Conservation (phyloP, 257 asterid genomes). For the Solanum lignicaule region DNA sequence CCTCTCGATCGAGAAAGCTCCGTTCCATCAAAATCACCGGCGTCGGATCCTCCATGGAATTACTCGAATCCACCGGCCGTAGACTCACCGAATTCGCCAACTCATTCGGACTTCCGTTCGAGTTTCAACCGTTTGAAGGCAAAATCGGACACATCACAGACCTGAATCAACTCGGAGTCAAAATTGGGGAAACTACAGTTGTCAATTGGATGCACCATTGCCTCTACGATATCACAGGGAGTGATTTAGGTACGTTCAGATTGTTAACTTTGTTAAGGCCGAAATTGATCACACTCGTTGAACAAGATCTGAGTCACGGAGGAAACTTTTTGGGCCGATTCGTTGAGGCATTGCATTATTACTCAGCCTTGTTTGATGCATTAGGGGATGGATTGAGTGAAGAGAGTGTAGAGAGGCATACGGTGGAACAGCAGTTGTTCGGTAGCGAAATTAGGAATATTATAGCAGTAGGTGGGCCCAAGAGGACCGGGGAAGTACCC, state of each 20-base stretch:
- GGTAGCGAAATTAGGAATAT: slow-evolving; percentile 81
- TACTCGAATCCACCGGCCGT: slow-evolving; percentile 55
- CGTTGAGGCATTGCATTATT: slow-evolving; percentile 82
- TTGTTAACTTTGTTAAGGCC: slow-evolving; percentile 45
- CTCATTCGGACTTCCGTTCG: slow-evolving; percentile 59
- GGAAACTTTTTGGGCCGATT: slow-evolving; percentile 64
- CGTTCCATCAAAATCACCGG: slow-evolving; percentile 59
- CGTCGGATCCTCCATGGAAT: slow-evolving; percentile 60
- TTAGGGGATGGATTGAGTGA: slow-evolving; percentile 60
- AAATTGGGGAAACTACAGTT: slow-evolving; percentile 49
- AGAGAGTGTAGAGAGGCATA: slow-evolving; percentile 75
- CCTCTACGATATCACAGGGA: slow-evolving; percentile 72
- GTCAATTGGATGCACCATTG: slow-evolving; percentile 94
- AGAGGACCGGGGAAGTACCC: slow-evolving; percentile 61
- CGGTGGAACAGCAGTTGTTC: slow-evolving; percentile 83
- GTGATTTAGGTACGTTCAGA: slow-evolving; percentile 48
- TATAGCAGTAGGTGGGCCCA: slow-evolving; percentile 82
- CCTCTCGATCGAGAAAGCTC: slow-evolving; percentile 48
- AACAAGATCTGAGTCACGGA: slow-evolving; percentile 64
- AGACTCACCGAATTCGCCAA: slow-evolving; percentile 67
- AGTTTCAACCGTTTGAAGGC: slow-evolving; percentile 58
- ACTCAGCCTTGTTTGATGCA: slow-evolving; percentile 81
- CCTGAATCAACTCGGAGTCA: slow-evolving; percentile 30
- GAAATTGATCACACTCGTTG: slow-evolving; percentile 64
- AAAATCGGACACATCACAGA: slow-evolving; percentile 51